phyloP scores from a whole-genome alignment of 352 stramenopile species.

The Pythium dissimile region DNA sequence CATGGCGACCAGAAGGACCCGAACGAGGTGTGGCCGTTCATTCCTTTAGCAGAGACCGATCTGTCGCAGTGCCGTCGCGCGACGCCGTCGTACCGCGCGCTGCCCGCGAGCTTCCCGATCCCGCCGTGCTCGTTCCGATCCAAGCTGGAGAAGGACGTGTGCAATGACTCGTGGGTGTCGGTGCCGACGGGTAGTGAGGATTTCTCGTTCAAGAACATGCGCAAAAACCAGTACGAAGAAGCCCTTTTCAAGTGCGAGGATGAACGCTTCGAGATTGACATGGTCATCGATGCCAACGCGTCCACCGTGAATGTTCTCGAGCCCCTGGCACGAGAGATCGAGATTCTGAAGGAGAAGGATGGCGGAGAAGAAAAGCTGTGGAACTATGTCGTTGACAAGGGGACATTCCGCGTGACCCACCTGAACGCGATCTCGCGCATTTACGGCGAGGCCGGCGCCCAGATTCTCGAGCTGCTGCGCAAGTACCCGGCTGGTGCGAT shows the following conservation, averaged over 20 bases:
- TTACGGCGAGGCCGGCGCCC: conserved; percentile 93
- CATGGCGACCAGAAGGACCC: conserved; percentile 78
- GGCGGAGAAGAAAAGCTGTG: conserved; percentile 66
- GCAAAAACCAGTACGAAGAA: conserved; percentile 99
- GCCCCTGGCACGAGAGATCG: conserved; percentile 94
- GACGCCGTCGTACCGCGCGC: conserved; percentile 96
- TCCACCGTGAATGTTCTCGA: conserved; percentile 94
- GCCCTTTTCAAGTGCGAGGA: conserved; percentile 99
- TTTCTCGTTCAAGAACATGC: conserved; percentile 98
- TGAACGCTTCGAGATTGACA: conserved; percentile 93
- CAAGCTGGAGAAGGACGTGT: conserved; percentile 88
- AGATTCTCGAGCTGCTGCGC: conserved; percentile 93
- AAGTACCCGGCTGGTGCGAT: conserved; percentile 97
- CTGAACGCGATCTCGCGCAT: conserved; percentile 98
- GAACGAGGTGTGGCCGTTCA: conserved; percentile 90
- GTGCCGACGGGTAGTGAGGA: conserved; percentile 98
- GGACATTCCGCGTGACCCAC: conserved; percentile 94
- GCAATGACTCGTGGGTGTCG: conserved; percentile 97
- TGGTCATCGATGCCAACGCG: conserved; percentile 96
- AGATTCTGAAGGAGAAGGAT: conserved; percentile 72
- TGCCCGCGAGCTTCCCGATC: conserved; percentile 97
- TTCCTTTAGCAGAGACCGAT: conserved; percentile 90
- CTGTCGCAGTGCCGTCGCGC: conserved; percentile 86
- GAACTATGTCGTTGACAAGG: conserved; percentile 93
- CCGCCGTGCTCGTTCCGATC: conserved; percentile 95